Conservation (phyloP, 208 protist genomes). For the Crithidia acanthocephali region DNA sequence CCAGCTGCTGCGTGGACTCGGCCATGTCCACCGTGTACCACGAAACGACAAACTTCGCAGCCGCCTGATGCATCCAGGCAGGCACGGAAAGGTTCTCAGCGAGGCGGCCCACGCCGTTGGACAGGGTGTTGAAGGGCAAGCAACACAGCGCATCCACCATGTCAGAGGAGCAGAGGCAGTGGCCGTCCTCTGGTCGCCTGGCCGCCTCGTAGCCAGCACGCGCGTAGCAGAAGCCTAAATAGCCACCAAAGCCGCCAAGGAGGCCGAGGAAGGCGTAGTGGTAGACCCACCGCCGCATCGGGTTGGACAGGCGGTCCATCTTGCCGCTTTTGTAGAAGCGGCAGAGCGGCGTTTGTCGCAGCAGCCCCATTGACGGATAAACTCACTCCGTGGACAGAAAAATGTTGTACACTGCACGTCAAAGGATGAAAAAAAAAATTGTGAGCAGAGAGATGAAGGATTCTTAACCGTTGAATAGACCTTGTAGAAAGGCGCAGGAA, state of each 20-base stretch:
- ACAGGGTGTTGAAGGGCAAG: conserved; percentile 74
- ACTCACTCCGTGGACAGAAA: too few species aligned
- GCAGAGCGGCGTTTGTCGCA: conserved; percentile 18
- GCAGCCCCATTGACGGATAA: conserved; percentile 20
- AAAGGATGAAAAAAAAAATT: too few species aligned
- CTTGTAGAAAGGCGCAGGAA: too few species aligned
- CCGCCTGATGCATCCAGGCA: conserved; percentile 42
- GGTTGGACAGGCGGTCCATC: conserved; percentile 46
- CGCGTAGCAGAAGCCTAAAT: conserved; percentile 51
- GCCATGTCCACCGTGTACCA: conserved; percentile 65
- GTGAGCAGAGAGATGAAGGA: too few species aligned
- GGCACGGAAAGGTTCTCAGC: conserved; percentile 50
- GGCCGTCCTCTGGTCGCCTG: conserved; percentile 31
- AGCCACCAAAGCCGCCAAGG: conserved; percentile 34
- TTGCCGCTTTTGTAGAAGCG: conserved; percentile 70
- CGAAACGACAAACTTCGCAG: conserved; percentile 51
- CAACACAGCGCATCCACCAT: conserved; percentile 70
- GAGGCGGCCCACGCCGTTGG: conserved; percentile 50
- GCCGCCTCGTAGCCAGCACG: conserved; percentile 65
- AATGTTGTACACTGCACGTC: too few species aligned
- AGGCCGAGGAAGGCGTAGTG: conserved; percentile 55
- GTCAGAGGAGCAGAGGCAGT: conserved; percentile 54
- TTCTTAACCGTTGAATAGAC: too few species aligned
- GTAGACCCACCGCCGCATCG: conserved; percentile 80
- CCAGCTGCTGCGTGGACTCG: conserved; percentile 28